A percentile compares a stretch with the other conserved stretches of the same genome.
phyloP scores from a whole-genome alignment of 83 land plant species.

The Thuja plicata region DNA sequence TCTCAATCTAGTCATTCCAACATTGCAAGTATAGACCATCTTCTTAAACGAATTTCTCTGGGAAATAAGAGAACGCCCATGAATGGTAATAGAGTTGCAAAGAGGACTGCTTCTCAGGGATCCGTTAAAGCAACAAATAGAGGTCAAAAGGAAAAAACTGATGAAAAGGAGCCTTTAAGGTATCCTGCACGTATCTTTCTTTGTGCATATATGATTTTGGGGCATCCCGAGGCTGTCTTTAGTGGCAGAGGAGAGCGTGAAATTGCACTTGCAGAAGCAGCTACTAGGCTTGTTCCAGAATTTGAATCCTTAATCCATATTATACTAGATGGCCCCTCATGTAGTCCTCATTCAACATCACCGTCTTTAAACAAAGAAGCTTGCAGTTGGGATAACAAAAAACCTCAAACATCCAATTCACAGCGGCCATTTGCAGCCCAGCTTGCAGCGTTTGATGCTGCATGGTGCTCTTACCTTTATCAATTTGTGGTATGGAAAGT shows the following conservation, averaged over 20 bases:
- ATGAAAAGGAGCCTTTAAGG: slow-evolving; percentile 52
- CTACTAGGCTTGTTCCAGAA: slow-evolving; percentile 68
- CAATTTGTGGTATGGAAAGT: slow-evolving; percentile 93
- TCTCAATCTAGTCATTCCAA: slow-evolving; percentile 25
- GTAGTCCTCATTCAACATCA: slow-evolving; percentile 39
- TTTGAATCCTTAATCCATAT: slow-evolving; percentile 78
- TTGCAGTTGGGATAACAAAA: slow-evolving; percentile 6
- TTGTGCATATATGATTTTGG: slow-evolving; percentile 97
- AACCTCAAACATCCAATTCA: neutral
- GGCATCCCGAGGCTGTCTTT: slow-evolving; percentile 96
- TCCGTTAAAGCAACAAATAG: slow-evolving; percentile 9
- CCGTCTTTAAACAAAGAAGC: slow-evolving; percentile 9
- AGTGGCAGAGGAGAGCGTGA: slow-evolving; percentile 89
- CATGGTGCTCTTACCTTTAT: slow-evolving; percentile 87
- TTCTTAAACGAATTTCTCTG: slow-evolving; percentile 74
- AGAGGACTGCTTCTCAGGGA: slow-evolving; percentile 14
- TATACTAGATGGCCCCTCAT: slow-evolving; percentile 68
- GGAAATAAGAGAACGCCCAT: slow-evolving; percentile 45
- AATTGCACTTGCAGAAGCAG: slow-evolving; percentile 71
- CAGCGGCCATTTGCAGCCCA: slow-evolving; percentile 66
- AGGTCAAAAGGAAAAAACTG: slow-evolving; percentile 14
- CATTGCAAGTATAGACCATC: slow-evolving; percentile 69
- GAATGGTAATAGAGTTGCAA: slow-evolving; percentile 15
- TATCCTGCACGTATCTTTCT: slow-evolving; percentile 86
- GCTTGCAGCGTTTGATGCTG: slow-evolving; percentile 80